Evolutionary conservation across 1,284 basidiomycete genomes (phyloP).

Genomic region (Mycena sp.): DNA sequence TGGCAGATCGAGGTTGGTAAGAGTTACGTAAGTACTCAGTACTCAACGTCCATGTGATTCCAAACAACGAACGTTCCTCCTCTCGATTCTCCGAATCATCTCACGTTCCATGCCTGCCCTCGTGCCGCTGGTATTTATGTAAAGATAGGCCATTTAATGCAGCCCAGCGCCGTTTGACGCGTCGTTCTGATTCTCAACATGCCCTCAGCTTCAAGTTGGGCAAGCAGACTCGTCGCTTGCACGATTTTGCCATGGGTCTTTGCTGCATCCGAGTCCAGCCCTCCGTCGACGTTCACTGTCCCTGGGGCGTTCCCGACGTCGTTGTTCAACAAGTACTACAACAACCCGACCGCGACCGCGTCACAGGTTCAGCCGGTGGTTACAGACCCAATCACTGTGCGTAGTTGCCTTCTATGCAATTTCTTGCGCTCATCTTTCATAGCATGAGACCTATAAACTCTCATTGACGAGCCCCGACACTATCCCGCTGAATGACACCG

Average conservation of each 20-base stretch:
- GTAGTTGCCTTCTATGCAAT: conserved; percentile 22
- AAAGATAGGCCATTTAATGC: conserved; percentile 4
- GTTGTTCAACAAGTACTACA: conserved; percentile 71
- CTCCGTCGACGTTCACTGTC: conserved; percentile 62
- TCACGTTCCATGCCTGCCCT: conserved; percentile 27
- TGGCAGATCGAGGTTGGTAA: conserved; percentile 36
- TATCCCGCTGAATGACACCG: conserved; percentile 60
- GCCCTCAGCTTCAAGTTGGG: background rate
- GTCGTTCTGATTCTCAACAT: background rate
- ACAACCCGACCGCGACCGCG: conserved; percentile 71
- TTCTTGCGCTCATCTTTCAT: background rate
- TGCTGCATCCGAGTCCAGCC: background rate
- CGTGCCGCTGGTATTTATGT: too few species aligned
- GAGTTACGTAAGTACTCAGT: too few species aligned
- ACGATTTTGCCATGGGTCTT: background rate
- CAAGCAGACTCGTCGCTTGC: background rate
- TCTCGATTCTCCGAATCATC: too few species aligned
- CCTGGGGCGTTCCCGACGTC: conserved; percentile 74
- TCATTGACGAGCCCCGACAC: conserved; percentile 60
- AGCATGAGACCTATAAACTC: conserved; percentile 59
- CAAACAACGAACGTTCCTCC: too few species aligned
- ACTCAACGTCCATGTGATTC: too few species aligned
- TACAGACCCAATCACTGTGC: conserved; percentile 62
- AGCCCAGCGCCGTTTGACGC: background rate
- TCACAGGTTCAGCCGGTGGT: conserved; percentile 61